Evolutionary conservation across 2,329 filamentous ascomycete species (phyloP), one percentile per base, ranked within the genome.

Genomic region (Epichloe sibirici): DNA sequence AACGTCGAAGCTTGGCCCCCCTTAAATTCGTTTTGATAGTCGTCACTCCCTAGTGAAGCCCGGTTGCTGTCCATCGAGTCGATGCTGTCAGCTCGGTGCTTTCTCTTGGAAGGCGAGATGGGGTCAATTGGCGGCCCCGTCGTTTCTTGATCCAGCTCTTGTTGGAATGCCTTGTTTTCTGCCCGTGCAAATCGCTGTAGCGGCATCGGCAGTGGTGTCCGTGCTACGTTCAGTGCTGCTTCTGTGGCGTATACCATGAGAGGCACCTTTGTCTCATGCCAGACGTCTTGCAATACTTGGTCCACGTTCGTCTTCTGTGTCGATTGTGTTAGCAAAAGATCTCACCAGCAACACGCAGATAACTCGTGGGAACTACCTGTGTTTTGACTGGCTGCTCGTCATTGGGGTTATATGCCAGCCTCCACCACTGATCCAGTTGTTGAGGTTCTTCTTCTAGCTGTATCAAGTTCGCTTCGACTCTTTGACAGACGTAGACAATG

Each of bases 201-300:
- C 2, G 61, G 56, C 13, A 66, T 58, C 43, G 75, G 66, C 15
- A 79, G 62, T 11, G 69, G 63, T 3, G 62, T 57, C 11, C 53
- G 61, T 3, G 65, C 60, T 21, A 59, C 56, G 12, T 66, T 57
- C 53, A 78, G 61, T 25, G 76, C 75, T 28, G 66, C 63, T 55
- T 79, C 74, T 4, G 75, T 76, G 23, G 78, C 77, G 58, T 81
- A 81, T 4, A 81, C 64, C 3, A 81, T 59, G 17, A 78, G 58
- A 0, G 73, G 71, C 17, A 66, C 69, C 51, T 73, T 75, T 8
- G 71, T 72, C 47, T 77, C 75, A 7, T 68, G 65, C 64, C 72
- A 75, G 21, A 77, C 69, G 9, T 72, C 69, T 47, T 67, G 61
- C 3, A 77, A 63, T 25, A 78, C 71, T 37, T 69, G 66, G 40